Base-by-base conservation (phyloP, 2,329 filamentous ascomycete species). In the Penicillium sp. region DNA sequence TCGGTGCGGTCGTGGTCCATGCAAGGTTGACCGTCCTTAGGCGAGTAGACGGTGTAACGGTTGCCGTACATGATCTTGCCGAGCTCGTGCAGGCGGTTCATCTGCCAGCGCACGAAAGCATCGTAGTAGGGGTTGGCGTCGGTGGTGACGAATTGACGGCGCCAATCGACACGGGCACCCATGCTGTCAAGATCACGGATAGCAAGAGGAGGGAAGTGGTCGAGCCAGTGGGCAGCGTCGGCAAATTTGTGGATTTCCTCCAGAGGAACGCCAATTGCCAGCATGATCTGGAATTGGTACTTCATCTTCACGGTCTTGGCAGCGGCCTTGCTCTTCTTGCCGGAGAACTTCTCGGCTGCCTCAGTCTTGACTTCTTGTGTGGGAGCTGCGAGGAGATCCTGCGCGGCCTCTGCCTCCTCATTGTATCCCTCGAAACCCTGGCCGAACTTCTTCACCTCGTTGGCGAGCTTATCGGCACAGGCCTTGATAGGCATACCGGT, bases 401-500 rank as follows among this genome's bases (percentile, higher is more conserved):
- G 78, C 48, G 78, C 73, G 37, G 78, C 78, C 46, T 82, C 81
- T 38, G 82, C 82, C 12, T 89, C 86, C 55, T 86, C 84, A 54
- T 84, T 82, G 76, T 91, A 96, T 47, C 84, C 81, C 70, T 93
- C 88, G 62, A 97, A 97, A 70, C 92, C 87, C 72, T 89, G 79
- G 23, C 94, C 94, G 70, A 97, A 99, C 78, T 89, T 82, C 77
- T 90, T 86, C 56, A 97, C 88, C 78, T 99, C 94, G 62, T 91
- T 87, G 58, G 89, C 86, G 46, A 99, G 85, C 82, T 97, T 97
- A 81, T 99, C 93, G 54, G 94, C 92, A 70, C 91, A 95, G 6
- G 94, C 93, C 78, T 97, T 97, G 81, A 99, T 99, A 46, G 93
- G 92, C 89, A 99, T 95, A 68, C 94, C 94, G 0, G 93, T 97